Percentiles rank a stretch among this genome's conserved stretches.
phyloP scores from a whole-genome alignment of 257 asterid species.

The Pogostemon cablin region DNA sequence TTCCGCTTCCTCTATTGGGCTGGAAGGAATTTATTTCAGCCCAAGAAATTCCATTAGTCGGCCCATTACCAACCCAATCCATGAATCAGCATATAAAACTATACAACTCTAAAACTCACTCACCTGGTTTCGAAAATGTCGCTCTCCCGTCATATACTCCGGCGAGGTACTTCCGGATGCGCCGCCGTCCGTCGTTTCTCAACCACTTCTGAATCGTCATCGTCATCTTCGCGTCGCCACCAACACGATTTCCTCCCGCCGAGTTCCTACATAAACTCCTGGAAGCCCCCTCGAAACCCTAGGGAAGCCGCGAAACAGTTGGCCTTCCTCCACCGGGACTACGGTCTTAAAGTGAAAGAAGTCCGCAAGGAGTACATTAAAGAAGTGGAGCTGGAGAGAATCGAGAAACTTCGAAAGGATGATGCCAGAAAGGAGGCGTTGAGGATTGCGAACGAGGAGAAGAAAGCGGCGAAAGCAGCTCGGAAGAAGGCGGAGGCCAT shows the following conservation, averaged over 20 bases:
- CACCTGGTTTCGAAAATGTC: constrained; percentile 34
- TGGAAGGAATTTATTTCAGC: no score
- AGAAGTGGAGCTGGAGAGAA: constrained; percentile 75
- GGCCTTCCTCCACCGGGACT: constrained; percentile 69
- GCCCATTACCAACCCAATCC: no score
- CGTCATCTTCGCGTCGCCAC: constrained; percentile 37
- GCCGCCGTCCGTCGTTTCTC: constrained; percentile 37
- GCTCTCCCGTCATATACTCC: constrained; percentile 50
- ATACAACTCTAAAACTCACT: not conserved
- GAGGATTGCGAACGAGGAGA: constrained; percentile 74
- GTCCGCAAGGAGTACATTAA: constrained; percentile 61
- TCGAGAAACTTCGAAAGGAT: constrained; percentile 68
- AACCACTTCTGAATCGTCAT: constrained; percentile 18
- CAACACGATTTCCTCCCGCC: constrained; percentile 62
- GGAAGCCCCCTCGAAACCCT: constrained; percentile 65
- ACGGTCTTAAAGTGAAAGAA: constrained; percentile 58
- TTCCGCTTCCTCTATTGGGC: no score
- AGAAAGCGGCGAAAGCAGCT: constrained; percentile 70
- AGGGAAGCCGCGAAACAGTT: constrained; percentile 67
- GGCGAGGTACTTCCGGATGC: constrained; percentile 39
- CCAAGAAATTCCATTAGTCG: no score
- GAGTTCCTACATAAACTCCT: constrained; percentile 58
- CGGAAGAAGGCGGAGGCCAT: constrained; percentile 76
- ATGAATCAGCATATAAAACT: no score
- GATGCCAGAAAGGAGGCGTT: constrained; percentile 69